Evolutionary conservation across 2,329 filamentous ascomycete genomes (phyloP).

Genomic region (Colletotrichum cereale): DNA sequence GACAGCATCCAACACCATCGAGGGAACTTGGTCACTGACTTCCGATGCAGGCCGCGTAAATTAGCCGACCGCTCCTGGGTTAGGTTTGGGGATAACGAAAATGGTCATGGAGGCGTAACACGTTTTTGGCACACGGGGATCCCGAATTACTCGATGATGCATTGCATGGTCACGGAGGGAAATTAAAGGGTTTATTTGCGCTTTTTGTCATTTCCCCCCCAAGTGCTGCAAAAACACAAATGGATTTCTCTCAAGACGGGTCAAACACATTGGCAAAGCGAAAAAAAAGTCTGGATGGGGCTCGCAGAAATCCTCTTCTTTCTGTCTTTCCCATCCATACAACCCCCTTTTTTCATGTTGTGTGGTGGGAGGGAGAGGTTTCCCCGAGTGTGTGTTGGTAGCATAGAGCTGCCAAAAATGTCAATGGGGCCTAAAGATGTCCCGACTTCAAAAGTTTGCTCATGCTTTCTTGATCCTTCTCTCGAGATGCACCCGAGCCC

Average conservation of each 20-base stretch:
- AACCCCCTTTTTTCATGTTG: slow-evolving; percentile 10
- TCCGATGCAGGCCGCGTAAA: slow-evolving; percentile 33
- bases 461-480: slow-evolving; percentile 11
- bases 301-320: slow-evolving; percentile 29
- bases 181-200: slow-evolving; percentile 41
- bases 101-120: slow-evolving; percentile 41
- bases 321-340: slow-evolving; percentile 19
- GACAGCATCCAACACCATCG: not conserved
- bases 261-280: slow-evolving; percentile 34
- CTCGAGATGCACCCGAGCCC: not conserved
- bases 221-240: slow-evolving; percentile 40
- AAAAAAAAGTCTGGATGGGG: slow-evolving; percentile 35
- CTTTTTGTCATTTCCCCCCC: slow-evolving; percentile 35
- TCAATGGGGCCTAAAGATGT: slow-evolving; percentile 39
- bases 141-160: slow-evolving; percentile 42
- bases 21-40: not conserved
- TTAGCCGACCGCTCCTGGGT: slow-evolving; percentile 37
- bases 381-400: slow-evolving; percentile 38
- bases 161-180: slow-evolving; percentile 42
- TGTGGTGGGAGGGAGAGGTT: slow-evolving; percentile 26
- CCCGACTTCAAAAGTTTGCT: slow-evolving; percentile 32
- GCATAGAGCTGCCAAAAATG: slow-evolving; percentile 41
- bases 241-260: slow-evolving; percentile 40
- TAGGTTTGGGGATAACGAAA: slow-evolving; percentile 41
- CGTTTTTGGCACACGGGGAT: slow-evolving; percentile 42